Evolutionary conservation across 1,284 basidiomycete species (phyloP).

Genomic region (Tranzscheliella williamsii): DNA sequence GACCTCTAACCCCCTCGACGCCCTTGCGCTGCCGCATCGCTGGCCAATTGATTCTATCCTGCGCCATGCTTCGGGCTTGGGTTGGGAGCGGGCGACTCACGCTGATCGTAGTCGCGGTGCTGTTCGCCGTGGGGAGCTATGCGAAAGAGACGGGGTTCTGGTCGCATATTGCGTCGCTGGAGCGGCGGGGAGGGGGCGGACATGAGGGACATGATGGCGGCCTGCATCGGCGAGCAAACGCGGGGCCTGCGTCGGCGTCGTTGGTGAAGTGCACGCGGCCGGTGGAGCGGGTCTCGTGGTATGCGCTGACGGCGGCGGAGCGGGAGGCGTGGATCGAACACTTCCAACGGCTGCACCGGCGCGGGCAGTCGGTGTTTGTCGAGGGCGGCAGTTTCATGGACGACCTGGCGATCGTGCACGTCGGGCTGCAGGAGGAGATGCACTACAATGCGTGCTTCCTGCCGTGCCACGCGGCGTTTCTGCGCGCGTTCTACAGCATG

Average conservation of each 20-base stretch:
- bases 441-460: conserved; percentile 33
- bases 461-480: conserved; percentile 18
- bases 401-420: conserved; percentile 22
- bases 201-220: too few relatives aligned
- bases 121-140: too few relatives aligned
- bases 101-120: too few relatives aligned
- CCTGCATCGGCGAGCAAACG: too few relatives aligned
- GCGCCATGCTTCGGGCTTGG: too few relatives aligned
- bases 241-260: background rate
- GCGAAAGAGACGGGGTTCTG: too few relatives aligned
- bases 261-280: conserved; percentile 22
- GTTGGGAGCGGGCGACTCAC: too few relatives aligned
- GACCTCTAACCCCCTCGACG: too few relatives aligned
- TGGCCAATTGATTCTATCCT: too few relatives aligned
- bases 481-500: conserved; percentile 17
- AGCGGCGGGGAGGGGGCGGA: too few relatives aligned
- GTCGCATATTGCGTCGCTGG: background rate
- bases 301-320: conserved; percentile 6
- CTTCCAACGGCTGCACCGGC: conserved; percentile 1
- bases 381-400: conserved; percentile 15
- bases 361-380: conserved; percentile 20
- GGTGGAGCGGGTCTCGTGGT: conserved; percentile 19
- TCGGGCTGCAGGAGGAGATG: conserved; percentile 26
- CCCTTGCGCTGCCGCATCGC: too few relatives aligned
- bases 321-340: conserved; percentile 5